phyloP scores from a whole-genome alignment of 2,329 filamentous ascomycete genomes.

The Corniculantispora saksenae region DNA sequence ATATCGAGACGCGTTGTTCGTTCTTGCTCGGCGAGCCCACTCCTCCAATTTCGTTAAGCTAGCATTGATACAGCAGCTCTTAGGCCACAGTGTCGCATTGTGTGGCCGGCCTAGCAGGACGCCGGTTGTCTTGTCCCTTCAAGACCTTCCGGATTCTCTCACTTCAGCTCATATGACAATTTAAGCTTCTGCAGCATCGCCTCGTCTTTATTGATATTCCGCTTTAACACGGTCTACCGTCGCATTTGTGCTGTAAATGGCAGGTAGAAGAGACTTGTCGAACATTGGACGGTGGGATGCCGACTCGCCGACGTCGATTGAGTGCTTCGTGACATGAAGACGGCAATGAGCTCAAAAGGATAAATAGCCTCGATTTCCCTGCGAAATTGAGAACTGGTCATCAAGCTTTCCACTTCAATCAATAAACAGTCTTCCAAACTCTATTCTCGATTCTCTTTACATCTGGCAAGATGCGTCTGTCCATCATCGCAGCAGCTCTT shows the following conservation, averaged over 20 bases:
- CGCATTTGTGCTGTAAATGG: conserved; percentile 8
- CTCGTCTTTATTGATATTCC: not conserved
- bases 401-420: not conserved
- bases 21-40: not conserved
- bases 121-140: not conserved
- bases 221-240: not conserved
- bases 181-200: not conserved
- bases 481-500: conserved; percentile 26
- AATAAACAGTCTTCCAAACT: not conserved
- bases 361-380: conserved; percentile 6
- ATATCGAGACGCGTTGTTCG: not conserved
- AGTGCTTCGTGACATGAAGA: not conserved
- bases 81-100: conserved; percentile 3
- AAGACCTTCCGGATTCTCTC: conserved; percentile 11
- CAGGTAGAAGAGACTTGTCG: conserved; percentile 1
- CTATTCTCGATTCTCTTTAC: not conserved
- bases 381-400: not conserved
- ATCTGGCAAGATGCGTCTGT: conserved; percentile 24
- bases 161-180: not conserved
- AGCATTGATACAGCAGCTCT: conserved; percentile 12
- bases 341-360: not conserved
- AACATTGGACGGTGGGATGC: not conserved
- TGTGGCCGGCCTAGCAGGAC: not conserved
- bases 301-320: not conserved
- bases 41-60: not conserved